Conservation (phyloP, 192 early-diverging fungal species). For the Dissophora globulifera region DNA sequence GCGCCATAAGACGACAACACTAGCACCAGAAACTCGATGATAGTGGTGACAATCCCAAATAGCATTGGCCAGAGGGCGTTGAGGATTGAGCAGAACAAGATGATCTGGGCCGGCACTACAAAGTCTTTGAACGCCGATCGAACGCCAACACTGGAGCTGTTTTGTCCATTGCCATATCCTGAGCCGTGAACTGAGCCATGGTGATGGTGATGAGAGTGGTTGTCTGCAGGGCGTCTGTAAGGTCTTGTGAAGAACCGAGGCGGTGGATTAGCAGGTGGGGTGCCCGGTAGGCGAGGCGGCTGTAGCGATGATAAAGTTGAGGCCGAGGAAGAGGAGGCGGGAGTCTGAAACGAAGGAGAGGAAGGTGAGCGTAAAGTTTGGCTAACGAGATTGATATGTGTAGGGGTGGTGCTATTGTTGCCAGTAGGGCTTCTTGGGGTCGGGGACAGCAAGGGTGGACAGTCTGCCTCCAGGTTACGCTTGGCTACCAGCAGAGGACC, state of each 20-base stretch:
- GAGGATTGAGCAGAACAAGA: constrained; percentile 42
- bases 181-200: constrained; percentile 28
- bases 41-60: constrained; percentile 20
- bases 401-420: neutral
- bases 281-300: constrained; percentile 25
- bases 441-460: neutral
- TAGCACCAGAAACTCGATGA: constrained; percentile 31
- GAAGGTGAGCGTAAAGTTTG: neutral
- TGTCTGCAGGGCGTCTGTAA: constrained; percentile 32
- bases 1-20: constrained; percentile 43
- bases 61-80: constrained; percentile 46
- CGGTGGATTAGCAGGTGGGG: constrained; percentile 33
- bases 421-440: neutral
- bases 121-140: constrained; percentile 54
- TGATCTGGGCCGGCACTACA: constrained; percentile 47
- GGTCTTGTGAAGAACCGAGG: constrained; percentile 48
- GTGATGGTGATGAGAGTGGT: constrained; percentile 16
- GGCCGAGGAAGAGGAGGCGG: neutral
- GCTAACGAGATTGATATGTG: neutral
- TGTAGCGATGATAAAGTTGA: too few species aligned
- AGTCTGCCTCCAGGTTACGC: neutral
- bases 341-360: neutral
- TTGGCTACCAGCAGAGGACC: neutral
- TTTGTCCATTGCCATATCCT: constrained; percentile 16
- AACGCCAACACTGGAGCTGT: constrained; percentile 39